phyloP scores from a whole-genome alignment of 1,284 basidiomycete species.

The Boletus subluridellus region DNA sequence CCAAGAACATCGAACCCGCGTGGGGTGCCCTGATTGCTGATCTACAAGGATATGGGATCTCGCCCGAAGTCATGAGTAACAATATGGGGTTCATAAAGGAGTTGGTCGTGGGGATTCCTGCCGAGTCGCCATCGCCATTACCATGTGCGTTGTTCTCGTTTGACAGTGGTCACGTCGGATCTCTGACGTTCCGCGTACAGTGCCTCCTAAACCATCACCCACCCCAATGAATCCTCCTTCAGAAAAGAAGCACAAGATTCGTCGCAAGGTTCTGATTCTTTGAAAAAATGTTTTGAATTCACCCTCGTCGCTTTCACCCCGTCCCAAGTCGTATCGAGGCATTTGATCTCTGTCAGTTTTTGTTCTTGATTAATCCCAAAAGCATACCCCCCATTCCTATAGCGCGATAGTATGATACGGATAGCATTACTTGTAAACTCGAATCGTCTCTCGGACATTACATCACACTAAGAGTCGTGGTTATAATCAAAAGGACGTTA shows the following conservation, averaged over 20 bases:
- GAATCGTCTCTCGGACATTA: slow-evolving; percentile 13
- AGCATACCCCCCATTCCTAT: slow-evolving; percentile 12
- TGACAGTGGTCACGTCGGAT: background rate
- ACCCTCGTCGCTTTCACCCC: background rate
- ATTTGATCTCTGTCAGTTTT: slow-evolving; percentile 1
- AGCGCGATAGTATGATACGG: slow-evolving; percentile 19
- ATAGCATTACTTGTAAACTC: slow-evolving; percentile 26
- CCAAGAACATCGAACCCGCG: slow-evolving; percentile 70
- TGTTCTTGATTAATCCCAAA: slow-evolving; percentile 7
- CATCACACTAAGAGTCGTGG: slow-evolving; percentile 2
- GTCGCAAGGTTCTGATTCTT: slow-evolving; percentile 31
- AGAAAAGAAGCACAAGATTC: slow-evolving; percentile 33
- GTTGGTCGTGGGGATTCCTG: slow-evolving; percentile 44
- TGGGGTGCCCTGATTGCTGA: slow-evolving; percentile 71
- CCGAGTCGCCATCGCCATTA: slow-evolving; percentile 7
- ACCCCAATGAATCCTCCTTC: slow-evolving; percentile 12
- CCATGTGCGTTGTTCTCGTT: slow-evolving; percentile 14
- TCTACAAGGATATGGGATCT: slow-evolving; percentile 58
- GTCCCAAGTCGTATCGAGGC: background rate
- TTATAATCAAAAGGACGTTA: slow-evolving; percentile 6
- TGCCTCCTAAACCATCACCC: slow-evolving; percentile 8
- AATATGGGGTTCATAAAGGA: slow-evolving; percentile 69
- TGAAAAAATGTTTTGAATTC: slow-evolving; percentile 9
- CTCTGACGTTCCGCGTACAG: slow-evolving; percentile 10
- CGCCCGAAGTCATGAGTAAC: slow-evolving; percentile 50